These are phyloP conservation scores for Triticum urartu DNA, from an alignment of 176 grass and related monocot species.

Conservation along the genomic window DNA sequence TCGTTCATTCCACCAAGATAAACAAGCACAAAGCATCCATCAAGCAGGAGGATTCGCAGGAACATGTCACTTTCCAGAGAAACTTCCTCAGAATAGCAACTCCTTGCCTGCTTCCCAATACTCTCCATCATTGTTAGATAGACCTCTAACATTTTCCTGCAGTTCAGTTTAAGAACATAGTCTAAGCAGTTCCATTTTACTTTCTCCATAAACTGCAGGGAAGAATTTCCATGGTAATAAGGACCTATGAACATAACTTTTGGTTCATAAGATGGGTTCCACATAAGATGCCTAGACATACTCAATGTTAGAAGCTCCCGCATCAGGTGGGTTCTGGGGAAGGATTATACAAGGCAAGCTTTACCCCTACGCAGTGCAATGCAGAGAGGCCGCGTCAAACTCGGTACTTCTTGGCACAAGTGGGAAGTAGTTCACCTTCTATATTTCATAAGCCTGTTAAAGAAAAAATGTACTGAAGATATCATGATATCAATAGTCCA, in stretches of 20 bases:
- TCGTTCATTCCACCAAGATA: neutral
- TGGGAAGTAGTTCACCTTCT: neutral
- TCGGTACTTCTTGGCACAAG: neutral
- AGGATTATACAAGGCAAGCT: neutral
- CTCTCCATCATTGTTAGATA: neutral
- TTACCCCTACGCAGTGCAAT: neutral
- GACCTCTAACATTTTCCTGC: neutral
- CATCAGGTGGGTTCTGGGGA: neutral
- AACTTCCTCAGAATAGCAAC: neutral
- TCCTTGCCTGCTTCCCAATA: neutral
- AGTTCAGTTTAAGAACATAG: neutral
- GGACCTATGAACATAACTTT: neutral
- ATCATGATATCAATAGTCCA: neutral
- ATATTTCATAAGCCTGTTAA: neutral
- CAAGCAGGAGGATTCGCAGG: neutral
- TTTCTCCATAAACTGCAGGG: neutral
- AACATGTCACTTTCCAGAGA: neutral
- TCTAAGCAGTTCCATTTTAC: neutral
- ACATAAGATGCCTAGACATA: neutral
- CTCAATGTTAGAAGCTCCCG: neutral
- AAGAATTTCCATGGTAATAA: constrained; percentile 1
- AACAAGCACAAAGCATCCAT: constrained; percentile 3
- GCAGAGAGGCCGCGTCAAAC: neutral
- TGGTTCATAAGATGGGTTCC: neutral
- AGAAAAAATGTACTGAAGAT: neutral